Percentiles rank a stretch among this genome's conserved stretches.
Conservation (phyloP, 176 grass and related monocot genomes). For the Chloris gayana region DNA sequence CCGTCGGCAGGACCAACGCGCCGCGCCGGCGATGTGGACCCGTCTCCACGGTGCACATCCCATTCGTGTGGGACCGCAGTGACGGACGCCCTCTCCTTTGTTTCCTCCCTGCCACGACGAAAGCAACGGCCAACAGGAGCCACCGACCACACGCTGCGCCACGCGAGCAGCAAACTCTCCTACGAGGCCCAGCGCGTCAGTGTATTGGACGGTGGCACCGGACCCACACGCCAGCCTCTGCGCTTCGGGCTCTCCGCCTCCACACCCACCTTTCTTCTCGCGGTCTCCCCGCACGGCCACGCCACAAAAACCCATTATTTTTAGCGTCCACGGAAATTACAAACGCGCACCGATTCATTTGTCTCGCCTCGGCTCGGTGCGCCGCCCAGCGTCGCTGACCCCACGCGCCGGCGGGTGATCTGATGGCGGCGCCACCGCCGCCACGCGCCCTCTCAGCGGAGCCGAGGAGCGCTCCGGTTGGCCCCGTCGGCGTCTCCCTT, state of each 20-base stretch:
- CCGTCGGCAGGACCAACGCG: too few relatives aligned
- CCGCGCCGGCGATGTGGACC: not conserved
- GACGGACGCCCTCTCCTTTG: too few relatives aligned
- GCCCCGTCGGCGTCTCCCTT: not conserved
- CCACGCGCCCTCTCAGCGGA: slow-evolving; percentile 12
- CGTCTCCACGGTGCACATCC: too few relatives aligned
- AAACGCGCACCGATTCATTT: slow-evolving; percentile 17
- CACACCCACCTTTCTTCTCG: not conserved
- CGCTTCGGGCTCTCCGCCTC: slow-evolving; percentile 52
- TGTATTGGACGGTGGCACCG: not conserved
- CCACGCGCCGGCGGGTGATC: slow-evolving; percentile 48
- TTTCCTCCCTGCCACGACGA: too few relatives aligned
- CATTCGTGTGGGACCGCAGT: too few relatives aligned
- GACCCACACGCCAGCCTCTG: slow-evolving; percentile 23
- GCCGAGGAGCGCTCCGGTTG: slow-evolving; percentile 19
- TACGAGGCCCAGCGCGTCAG: not conserved
- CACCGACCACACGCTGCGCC: slow-evolving; percentile 16
- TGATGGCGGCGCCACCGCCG: slow-evolving; percentile 53
- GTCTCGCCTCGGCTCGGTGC: not conserved
- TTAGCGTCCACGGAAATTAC: slow-evolving; percentile 11
- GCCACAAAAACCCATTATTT: not conserved
- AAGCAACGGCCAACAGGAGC: not conserved
- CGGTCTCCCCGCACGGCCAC: slow-evolving; percentile 10
- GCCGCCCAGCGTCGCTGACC: slow-evolving; percentile 3
- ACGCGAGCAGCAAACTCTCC: not conserved